A percentile compares a stretch with the other conserved stretches of the same genome.
Conservation (phyloP, 495 filamentous ascomycete genomes). For the Lophiostoma macrostomum region DNA sequence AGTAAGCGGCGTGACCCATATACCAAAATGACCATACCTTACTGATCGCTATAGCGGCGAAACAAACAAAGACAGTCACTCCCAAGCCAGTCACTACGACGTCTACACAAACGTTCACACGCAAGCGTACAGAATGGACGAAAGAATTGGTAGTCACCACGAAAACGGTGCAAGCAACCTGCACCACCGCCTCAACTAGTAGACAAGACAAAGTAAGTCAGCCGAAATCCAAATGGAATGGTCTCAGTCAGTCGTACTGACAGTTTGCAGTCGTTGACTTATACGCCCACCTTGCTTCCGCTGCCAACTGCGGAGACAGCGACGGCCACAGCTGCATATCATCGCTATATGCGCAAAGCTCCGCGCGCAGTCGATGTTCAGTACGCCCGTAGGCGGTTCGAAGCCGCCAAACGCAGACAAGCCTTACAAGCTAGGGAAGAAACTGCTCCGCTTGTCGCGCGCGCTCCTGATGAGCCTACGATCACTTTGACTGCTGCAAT, state of each 20-base stretch:
- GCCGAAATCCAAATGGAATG: no score
- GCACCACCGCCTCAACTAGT: no score
- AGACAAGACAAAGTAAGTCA: no score
- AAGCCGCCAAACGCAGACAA: conserved; percentile 24
- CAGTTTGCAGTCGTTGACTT: conserved; percentile 32
- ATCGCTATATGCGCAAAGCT: conserved; percentile 16
- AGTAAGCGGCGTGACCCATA: no score
- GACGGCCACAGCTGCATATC: conserved; percentile 2
- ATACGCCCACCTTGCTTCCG: conserved; percentile 32
- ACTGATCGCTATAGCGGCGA: no score
- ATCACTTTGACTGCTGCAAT: conserved; percentile 20
- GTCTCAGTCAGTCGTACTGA: conserved; percentile 10
- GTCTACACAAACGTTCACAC: conserved; percentile 30
- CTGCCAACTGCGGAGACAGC: conserved; percentile 21
- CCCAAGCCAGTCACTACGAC: conserved; percentile 32
- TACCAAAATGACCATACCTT: no score
- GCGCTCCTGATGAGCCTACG: conserved; percentile 31
- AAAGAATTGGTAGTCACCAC: conserved; percentile 28
- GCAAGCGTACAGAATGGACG: conserved; percentile 18
- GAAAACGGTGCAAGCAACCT: conserved; percentile 33
- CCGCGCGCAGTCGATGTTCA: conserved; percentile 29
- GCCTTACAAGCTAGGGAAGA: conserved; percentile 5
- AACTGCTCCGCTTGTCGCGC: conserved; percentile 13
- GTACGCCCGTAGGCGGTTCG: conserved; percentile 24
- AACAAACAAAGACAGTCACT: conserved; percentile 32